Conservation (phyloP, 306 rosid species). For the Ormosia emarginata region DNA sequence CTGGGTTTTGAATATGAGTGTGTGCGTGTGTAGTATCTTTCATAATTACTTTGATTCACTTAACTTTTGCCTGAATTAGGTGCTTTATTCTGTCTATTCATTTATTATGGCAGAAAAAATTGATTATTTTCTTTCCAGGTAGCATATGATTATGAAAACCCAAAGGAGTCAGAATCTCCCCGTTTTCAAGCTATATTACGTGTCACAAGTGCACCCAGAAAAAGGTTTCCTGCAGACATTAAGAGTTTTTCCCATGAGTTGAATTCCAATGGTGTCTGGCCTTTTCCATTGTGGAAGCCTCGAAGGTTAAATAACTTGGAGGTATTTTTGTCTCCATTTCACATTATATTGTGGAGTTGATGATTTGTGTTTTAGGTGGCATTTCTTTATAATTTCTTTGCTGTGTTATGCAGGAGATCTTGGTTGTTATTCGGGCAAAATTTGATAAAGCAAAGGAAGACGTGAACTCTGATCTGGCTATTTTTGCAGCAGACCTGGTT, state of each 20-base stretch:
- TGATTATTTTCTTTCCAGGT: constrained; percentile 46
- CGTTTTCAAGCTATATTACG: constrained; percentile 99
- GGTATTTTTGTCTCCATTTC: constrained; percentile 48
- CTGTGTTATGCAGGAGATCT: constrained; percentile 68
- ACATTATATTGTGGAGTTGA: constrained; percentile 7
- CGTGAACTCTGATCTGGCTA: constrained; percentile 82
- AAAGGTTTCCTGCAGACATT: constrained; percentile 80
- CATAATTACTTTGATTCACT: not conserved
- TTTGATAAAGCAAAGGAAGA: constrained; percentile 98
- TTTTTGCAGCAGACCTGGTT: constrained; percentile 93
- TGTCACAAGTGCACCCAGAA: constrained; percentile 93
- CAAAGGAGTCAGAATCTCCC: constrained; percentile 98
- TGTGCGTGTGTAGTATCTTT: not conserved
- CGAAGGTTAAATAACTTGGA: constrained; percentile 86
- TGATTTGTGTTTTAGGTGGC: constrained; percentile 20
- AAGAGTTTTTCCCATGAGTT: constrained; percentile 97
- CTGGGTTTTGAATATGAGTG: not conserved
- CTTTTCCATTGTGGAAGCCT: constrained; percentile 95
- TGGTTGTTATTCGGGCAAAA: constrained; percentile 79
- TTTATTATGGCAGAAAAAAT: constrained; percentile 18
- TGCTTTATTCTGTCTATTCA: not conserved
- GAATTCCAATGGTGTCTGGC: constrained; percentile 91
- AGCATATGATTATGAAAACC: constrained; percentile 86
- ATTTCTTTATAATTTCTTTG: constrained; percentile 11
- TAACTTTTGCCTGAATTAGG: constrained; percentile 8